Base-by-base conservation (phyloP, 768 basidiomycete genomes). In the Amanita fuliginea region DNA sequence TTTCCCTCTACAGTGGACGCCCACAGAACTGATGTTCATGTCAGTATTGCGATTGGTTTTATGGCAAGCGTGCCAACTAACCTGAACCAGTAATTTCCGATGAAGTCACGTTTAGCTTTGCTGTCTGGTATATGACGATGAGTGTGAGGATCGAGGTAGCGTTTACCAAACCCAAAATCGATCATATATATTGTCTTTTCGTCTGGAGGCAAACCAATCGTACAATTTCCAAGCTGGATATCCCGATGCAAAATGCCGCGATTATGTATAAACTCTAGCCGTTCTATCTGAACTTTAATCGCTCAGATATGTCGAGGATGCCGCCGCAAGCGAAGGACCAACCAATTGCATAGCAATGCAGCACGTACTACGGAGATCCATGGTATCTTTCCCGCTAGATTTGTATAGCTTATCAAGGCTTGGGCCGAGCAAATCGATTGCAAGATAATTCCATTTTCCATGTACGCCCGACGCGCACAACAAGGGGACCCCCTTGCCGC, bases 1-100 rank as follows among this genome's bases (percentile, higher is more conserved):
- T 72, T 77, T 80, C 47, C 82, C 81, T 42, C 77, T 76, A 56
- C 86, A 89, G 61, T 89, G 86, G 9, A 88, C 86, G 35, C 74
- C 76, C 3, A 88, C 75, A 9, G 86, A 83, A 42, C 77, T 77
- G 54, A 22, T 28, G 41, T 41, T 53, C 22, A 42, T 3, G 26
- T 4, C 55, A 51, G 46, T 50, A 52, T 44, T 49, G 42, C 41
- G 52, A 52, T 45, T 49, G 41, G 39, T 24, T 16, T 24, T 24
- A 18, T 24, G 26, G 5, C 37, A 30, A 21, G 6, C 16, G 14
- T n/a, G 37, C 30, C 9, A 3, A 54, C 66, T 51, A 47, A 81
- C 67, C 77, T 80, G 60, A 89, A 89, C 83, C 84, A 89, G 59
- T 87, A 89, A 60, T 89, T 89, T 21, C 86, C 86, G 46, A 88